These are phyloP conservation scores for Solanum medicagineum DNA, from an alignment of 257 asterid genomes.

Conservation along the genomic window DNA sequence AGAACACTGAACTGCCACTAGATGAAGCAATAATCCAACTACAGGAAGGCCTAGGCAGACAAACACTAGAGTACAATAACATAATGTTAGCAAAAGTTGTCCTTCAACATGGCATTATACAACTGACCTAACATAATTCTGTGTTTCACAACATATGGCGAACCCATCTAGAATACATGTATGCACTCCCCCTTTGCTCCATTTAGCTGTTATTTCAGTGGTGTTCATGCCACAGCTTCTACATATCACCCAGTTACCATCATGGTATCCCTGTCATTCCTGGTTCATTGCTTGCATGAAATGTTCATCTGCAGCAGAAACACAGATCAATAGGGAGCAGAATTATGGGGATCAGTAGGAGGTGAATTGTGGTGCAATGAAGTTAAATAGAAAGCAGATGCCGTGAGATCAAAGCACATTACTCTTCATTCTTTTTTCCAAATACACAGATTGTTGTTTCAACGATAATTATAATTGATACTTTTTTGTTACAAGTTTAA, in stretches of 20 bases:
- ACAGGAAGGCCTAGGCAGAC: slow-evolving; percentile 13
- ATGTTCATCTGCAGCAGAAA: not conserved
- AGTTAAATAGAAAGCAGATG: not conserved
- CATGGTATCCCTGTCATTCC: slow-evolving; percentile 22
- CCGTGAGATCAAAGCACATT: not conserved
- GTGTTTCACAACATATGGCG: slow-evolving; percentile 11
- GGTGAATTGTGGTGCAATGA: not conserved
- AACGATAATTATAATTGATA: not conserved
- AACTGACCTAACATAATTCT: slow-evolving; percentile 34
- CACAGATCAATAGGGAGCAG: not conserved
- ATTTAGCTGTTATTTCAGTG: not conserved
- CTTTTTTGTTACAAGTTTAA: not conserved
- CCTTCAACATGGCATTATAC: slow-evolving; percentile 30
- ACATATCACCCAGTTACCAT: slow-evolving; percentile 1
- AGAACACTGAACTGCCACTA: slow-evolving; percentile 7
- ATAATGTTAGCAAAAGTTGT: slow-evolving; percentile 11
- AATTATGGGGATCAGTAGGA: not conserved
- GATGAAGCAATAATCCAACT: slow-evolving; percentile 16
- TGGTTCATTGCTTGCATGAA: slow-evolving; percentile 37
- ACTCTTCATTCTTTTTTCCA: not conserved
- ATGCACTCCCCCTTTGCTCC: not conserved
- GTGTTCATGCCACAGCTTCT: not conserved
- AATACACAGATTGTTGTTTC: not conserved
- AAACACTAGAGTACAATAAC: slow-evolving; percentile 24
- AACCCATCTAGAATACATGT: not conserved